A percentile compares a stretch with the other conserved stretches of the same genome.
Evolutionary conservation across 2,329 filamentous ascomycete genomes (phyloP).

Genomic region (Coniochaeta hoffmannii): DNA sequence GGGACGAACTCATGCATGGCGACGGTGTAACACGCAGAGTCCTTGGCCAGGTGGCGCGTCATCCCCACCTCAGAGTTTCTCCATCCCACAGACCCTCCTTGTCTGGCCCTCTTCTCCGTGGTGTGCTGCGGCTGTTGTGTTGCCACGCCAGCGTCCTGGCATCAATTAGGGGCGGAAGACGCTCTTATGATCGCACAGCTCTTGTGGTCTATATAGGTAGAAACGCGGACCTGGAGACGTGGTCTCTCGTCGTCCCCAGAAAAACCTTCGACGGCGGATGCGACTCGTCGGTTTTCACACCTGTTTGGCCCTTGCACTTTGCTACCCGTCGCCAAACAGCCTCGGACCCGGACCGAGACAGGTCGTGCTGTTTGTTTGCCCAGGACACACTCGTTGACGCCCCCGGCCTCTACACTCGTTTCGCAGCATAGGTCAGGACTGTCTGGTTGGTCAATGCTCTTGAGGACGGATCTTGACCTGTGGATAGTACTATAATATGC

Average conservation of each 20-base stretch:
- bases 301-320: constrained; percentile 1
- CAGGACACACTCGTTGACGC: constrained; percentile 7
- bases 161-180: not conserved
- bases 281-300: constrained; percentile 6
- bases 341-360: constrained; percentile 3
- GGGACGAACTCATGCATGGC: not conserved
- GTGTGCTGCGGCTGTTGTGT: constrained; percentile 1
- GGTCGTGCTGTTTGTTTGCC: constrained; percentile 4
- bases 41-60: constrained; percentile 2
- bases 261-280: not conserved
- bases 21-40: not conserved
- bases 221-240: not conserved
- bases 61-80: not conserved
- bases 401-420: constrained; percentile 1
- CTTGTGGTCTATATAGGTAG: constrained; percentile 2
- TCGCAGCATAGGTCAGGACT: not conserved
- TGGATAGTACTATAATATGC: constrained; percentile 7
- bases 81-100: not conserved
- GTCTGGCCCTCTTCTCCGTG: not conserved
- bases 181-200: not conserved
- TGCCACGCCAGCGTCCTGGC: constrained; percentile 1
- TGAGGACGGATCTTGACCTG: not conserved
- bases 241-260: not conserved
- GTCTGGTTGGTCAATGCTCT: not conserved
- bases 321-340: not conserved